Evolutionary conservation across 805 yeast genomes (phyloP), one percentile per base, ranked within the genome.

Genomic region (Lipomyces japonicus): DNA sequence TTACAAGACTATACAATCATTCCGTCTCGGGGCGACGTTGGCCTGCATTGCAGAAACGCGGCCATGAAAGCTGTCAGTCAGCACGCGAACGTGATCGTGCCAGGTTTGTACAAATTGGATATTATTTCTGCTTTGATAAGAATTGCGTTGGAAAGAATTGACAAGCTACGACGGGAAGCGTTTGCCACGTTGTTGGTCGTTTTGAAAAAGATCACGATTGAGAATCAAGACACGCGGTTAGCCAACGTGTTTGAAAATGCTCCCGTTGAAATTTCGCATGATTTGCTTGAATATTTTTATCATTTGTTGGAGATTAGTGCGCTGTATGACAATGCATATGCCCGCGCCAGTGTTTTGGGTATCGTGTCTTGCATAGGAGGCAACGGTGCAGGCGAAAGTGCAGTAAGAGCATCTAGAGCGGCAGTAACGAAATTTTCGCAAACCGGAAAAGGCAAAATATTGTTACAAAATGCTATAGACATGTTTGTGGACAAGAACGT

Each of bases 1-100:
- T 65, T 91, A 12, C 82, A 83, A 54, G 96, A 90, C 60, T 88
- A 89, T 64, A 79, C 95, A 0, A 69, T 77, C 1, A 85, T 91
- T 0, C 78, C 79, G 24, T 23, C 46, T 7, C 84, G 86, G 61
- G 97, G 97, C 7, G 97, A 90, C 68, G 90, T 89, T n/a, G 97
- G 97, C 1, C 78, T 86, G 41, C 76, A 80, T 59, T 76, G 88
- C 1, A 70, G 97, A 41, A 71, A 75, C 54, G 34, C 60, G 2
- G 42, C 44, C 0, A 23, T 24, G 18, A 61, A 66, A 35, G 38
- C 39, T 22, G 43, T 16, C 6, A 39, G 25, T 12, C 41, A 40
- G 35, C 28, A 31, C 14, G 18, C 31, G n/a, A 6, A 6, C 7
- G 37, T 34, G 5, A 19, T 34, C 10, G 21, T 34, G 10, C n/a